Evolutionary conservation across 2,329 filamentous ascomycete genomes (phyloP), one percentile per base, ranked within the genome.

Genomic region (Claviceps pusilla): DNA sequence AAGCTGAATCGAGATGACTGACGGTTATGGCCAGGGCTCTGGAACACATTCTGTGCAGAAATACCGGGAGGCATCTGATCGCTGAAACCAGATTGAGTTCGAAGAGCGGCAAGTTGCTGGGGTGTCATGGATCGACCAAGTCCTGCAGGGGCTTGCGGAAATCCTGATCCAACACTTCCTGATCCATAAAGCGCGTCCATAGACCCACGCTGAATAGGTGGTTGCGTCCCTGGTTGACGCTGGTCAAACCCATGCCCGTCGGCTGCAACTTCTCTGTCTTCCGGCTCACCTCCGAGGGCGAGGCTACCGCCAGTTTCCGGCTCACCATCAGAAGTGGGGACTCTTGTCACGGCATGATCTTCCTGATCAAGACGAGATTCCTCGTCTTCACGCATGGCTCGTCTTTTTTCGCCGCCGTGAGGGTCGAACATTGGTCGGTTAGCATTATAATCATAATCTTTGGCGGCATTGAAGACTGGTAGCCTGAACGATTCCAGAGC

Each of bases 1-100:
- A 96, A 96, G 63, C 82, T 90, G 68, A 89, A 96, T 54, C 90
- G 79, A 3, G 90, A 95, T 10, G 86, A 83, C 66, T 95, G 89
- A 57, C 90, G 83, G 56, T 79, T 83, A 67, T 96, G 89, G 62
- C 81, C 82, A 60, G 82, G 71, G 65, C 74, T 72, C 67, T 84
- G 74, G 64, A 79, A 80, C 61, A 77, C 59, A 54, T 55, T 61
- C 54, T 68, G 69, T 35, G 75, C 75, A 53, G 79, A 72, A 42
- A 82, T 76, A 54, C 78, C 77, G 57, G 77, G 71, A 56, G 82
- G 75, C 64, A 84, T 75, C 63, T 83, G 77, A 56, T 82, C 82
- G 31, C 75, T 70, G 53, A 81, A 80, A n/a, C 70, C 73, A 54
- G 68, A 67, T 57, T 82, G 81, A 19, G 87, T 75, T 55, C 87